Base-by-base conservation (phyloP, 495 filamentous ascomycete genomes). In the Aspergillus baeticus region DNA sequence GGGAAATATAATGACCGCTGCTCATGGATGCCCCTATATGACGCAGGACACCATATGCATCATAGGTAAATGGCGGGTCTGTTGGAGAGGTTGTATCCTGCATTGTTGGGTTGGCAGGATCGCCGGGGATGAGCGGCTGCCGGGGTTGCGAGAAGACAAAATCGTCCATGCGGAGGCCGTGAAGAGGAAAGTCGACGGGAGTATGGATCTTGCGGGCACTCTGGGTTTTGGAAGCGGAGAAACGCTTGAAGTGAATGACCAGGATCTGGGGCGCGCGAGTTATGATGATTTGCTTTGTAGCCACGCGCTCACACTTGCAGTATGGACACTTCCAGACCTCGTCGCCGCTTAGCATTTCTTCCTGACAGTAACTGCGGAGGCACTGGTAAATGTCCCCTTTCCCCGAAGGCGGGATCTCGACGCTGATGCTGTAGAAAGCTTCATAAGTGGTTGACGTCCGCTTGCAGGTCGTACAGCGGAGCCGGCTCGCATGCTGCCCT, bases 201-300 rank as follows among this genome's bases (percentile, higher is more conserved):
- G 82, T 87, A 63, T 82, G 81, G 58, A 89, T 81, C 67, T 91
- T 91, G 21, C 75, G 79, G 22, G 83, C 77, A 31, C 70, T 72
- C 51, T 87, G 73, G 14, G 74, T 75, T 64, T 81, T 81, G 8
- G 74, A 78, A 6, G 82, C 79, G 3, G 80, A 80, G 65, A 90
- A 90, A 26, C 87, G 84, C 66, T 90, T 91, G 65, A 91, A 84
- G 59, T 90, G 87, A 6, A 91, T 73, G n/a, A 90, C 85, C 5
- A 91, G 72, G 60, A 85, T 82, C 46, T 87, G 80, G 0, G 87
- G 87, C 1, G 86, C 84, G 7, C 87, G 81, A 15, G 87, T 89
- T 57, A 91, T 83, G 33, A 85, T 87, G 54, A 91, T 85, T 55
- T 85, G 83, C 57, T 89, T 90, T 11, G 80, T 88, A 10, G 87